Conservation (phyloP, 2,329 filamentous ascomycete species). For the Talaromyces sp. region DNA sequence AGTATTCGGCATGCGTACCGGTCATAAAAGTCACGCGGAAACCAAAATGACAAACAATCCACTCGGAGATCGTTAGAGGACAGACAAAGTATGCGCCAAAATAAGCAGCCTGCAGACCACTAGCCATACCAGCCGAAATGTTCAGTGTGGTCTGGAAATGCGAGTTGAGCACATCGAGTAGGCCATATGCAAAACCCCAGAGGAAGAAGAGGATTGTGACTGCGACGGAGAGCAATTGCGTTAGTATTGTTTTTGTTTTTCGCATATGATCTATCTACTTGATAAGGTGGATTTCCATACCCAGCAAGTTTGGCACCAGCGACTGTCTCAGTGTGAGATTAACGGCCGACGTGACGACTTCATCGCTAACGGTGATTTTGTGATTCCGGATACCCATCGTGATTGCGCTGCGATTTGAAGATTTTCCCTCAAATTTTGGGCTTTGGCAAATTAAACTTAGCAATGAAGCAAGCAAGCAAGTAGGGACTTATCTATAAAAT, state of each 20-base stretch:
- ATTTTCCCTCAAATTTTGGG: no score
- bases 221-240: conserved; percentile 14
- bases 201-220: conserved; percentile 57
- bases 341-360: conserved; percentile 50
- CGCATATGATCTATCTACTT: no score
- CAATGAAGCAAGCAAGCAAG: no score
- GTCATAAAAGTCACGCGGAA: conserved; percentile 78
- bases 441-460: no score
- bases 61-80: conserved; percentile 46
- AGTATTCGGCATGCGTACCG: conserved; percentile 53
- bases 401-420: no score
- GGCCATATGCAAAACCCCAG: conserved; percentile 54
- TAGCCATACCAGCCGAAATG: conserved; percentile 51
- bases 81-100: conserved; percentile 43
- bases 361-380: conserved; percentile 28
- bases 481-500: no score
- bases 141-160: conserved; percentile 45
- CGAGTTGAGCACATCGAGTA: conserved; percentile 51
- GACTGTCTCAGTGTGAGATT: conserved; percentile 64
- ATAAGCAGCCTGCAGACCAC: conserved; percentile 61
- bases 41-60: conserved; percentile 66
- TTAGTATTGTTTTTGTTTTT: no score
- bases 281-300: conserved; percentile 34
- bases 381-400: background rate
- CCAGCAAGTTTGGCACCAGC: conserved; percentile 59